Evolutionary conservation across 2,329 filamentous ascomycete genomes (phyloP), one percentile per base, ranked within the genome.

Genomic region (Diaporthe ilicicola): DNA sequence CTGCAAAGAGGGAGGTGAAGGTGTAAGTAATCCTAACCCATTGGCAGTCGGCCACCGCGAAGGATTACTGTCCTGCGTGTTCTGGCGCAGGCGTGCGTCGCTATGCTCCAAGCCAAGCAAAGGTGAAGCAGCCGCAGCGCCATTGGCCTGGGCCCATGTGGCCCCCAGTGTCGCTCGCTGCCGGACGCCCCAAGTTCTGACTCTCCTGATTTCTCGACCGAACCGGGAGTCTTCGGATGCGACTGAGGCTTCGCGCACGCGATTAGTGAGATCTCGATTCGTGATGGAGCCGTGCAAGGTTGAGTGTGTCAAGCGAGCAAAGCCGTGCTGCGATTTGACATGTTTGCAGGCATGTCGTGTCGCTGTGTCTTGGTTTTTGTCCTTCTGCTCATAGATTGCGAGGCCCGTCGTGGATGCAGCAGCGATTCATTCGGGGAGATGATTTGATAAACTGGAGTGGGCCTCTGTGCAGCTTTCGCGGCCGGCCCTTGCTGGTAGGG

Each of bases 181-280:
- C 59, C 59, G 59, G 59, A n/a, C 59, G 29, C 29, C 44, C 19
- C 13, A 50, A 19, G 12, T 34, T 39, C 29, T 64, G 7, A 24
- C 59, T 64, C 59, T 64, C 59, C 59, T 64, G 59, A 64, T 64
- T 64, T 64, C 42, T 64, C 59, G 59, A 64, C 59, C 29, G 44
- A 44, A 44, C 59, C 59, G 59, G 59, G 42, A 64, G 59, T 64
- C 59, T 64, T 64, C 59, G 59, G 59, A 39, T 64, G 59, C 12
- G 29, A 50, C 37, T 42, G 59, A 64, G 22, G 29, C 59, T 24
- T 50, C 59, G 59, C 29, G 59, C 42, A 48, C 59, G 59, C 59
- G 59, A 50, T 24, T 34, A 64, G 27, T 24, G n/a, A 34, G n/a
- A 37, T 24, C 59, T 37, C 46, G 59, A 64, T 64, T 64, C 59